Evolutionary conservation across 306 rosid species (phyloP).

Genomic region (Acacia melanoxylon): DNA sequence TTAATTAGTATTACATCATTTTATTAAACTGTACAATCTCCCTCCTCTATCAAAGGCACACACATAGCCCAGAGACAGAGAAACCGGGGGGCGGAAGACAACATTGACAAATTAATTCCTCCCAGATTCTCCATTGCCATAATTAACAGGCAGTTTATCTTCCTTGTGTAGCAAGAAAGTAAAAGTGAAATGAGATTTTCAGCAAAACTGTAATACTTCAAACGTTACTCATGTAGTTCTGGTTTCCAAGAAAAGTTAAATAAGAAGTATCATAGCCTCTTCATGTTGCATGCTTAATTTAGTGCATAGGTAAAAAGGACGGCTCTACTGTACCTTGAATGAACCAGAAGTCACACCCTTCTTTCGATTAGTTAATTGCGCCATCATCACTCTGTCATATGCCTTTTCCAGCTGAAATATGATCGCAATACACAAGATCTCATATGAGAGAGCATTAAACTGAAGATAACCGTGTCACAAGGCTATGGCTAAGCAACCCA

Average conservation of each 20-base stretch:
- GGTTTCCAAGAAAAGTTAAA: conserved; percentile 17
- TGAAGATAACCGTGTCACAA: conserved; percentile 1
- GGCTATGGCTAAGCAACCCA: background rate
- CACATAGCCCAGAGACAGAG: conserved; percentile 5
- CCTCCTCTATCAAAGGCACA: background rate
- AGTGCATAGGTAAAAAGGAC: conserved; percentile 22
- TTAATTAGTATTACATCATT: background rate
- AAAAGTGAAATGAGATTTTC: background rate
- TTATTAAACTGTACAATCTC: background rate
- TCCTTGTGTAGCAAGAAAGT: conserved; percentile 5
- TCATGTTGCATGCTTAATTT: conserved; percentile 10
- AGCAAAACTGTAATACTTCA: conserved; percentile 13
- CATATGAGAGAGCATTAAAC: conserved; percentile 30
- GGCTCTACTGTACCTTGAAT: conserved; percentile 58
- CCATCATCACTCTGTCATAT: conserved; percentile 95
- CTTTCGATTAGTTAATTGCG: conserved; percentile 86
- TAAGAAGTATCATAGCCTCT: conserved; percentile 15
- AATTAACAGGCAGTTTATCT: conserved; percentile 4
- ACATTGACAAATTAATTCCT: background rate
- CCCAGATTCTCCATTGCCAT: conserved; percentile 14
- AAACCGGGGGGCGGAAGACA: background rate
- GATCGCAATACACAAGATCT: conserved; percentile 25
- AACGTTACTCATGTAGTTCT: conserved; percentile 18
- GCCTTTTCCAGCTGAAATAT: conserved; percentile 81
- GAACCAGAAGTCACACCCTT: conserved; percentile 90